phyloP scores from a whole-genome alignment of 2,329 filamentous ascomycete species.

The Aspergillus melleus region DNA sequence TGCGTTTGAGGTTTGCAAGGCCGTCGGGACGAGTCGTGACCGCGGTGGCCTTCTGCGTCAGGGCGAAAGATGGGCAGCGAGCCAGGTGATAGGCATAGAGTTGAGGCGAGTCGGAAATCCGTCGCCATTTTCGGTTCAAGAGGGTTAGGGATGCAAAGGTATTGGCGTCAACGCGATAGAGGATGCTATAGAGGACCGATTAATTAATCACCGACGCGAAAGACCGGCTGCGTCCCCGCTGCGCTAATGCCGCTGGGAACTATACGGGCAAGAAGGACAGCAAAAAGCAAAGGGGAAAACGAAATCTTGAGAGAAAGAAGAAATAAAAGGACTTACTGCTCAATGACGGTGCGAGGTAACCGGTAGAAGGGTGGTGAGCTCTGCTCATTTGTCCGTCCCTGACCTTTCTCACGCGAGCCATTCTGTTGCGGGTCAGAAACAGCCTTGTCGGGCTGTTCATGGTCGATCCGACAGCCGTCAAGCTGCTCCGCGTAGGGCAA shows the following conservation, averaged over 20 bases:
- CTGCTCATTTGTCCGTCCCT: slow-evolving; percentile 8
- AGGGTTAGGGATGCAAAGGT: slow-evolving; percentile 49
- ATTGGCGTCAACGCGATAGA: slow-evolving; percentile 48
- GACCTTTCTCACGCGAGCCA: slow-evolving; percentile 4
- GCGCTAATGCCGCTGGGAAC: not conserved
- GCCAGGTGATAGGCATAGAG: slow-evolving; percentile 50
- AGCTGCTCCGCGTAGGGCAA: slow-evolving; percentile 17
- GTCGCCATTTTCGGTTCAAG: slow-evolving; percentile 47
- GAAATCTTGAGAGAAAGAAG: slow-evolving; percentile 3
- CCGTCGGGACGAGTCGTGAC: slow-evolving; percentile 43
- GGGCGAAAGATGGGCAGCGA: slow-evolving; percentile 43
- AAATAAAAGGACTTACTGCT: slow-evolving; percentile 25
- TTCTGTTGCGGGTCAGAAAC: slow-evolving; percentile 8
- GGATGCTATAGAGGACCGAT: slow-evolving; percentile 42
- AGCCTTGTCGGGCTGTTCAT: slow-evolving; percentile 4
- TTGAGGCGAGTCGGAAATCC: slow-evolving; percentile 41
- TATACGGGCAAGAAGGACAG: not conserved
- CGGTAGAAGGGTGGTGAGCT: slow-evolving; percentile 21
- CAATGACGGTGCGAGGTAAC: slow-evolving; percentile 29
- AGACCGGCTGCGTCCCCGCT: not conserved
- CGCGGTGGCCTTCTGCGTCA: slow-evolving; percentile 35
- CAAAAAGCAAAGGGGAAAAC: not conserved
- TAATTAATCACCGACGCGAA: slow-evolving; percentile 12
- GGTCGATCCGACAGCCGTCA: slow-evolving; percentile 11
- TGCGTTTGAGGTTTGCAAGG: slow-evolving; percentile 61